phyloP scores from a whole-genome alignment of 2,329 filamentous ascomycete species.

The Epichloe hybrida region DNA sequence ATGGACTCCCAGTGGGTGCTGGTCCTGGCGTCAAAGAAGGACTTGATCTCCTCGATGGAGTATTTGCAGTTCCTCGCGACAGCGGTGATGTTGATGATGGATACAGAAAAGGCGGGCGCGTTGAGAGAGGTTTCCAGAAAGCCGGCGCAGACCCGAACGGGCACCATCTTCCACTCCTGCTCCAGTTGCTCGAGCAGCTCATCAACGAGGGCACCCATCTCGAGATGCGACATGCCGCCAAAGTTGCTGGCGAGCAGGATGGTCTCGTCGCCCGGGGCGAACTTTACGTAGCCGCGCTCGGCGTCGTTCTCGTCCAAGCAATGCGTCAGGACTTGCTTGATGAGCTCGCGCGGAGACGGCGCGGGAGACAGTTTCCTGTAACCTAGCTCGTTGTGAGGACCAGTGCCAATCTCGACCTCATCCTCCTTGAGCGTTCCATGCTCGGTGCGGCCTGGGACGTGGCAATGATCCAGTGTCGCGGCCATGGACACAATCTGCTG shows the following conservation, averaged over 20 bases:
- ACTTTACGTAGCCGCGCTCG: constrained; percentile 35
- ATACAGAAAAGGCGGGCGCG: constrained; percentile 56
- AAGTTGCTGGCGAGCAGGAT: constrained; percentile 46
- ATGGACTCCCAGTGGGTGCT: constrained; percentile 42
- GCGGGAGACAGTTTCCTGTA: constrained; percentile 41
- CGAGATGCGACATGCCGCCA: constrained; percentile 43
- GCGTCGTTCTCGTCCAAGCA: constrained; percentile 44
- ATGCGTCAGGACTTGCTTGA: constrained; percentile 44
- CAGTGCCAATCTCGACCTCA: constrained; percentile 51
- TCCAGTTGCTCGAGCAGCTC: constrained; percentile 38
- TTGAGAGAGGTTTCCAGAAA: constrained; percentile 61
- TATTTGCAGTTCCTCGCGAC: constrained; percentile 31
- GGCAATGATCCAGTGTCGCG: constrained; percentile 46
- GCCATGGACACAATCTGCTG: constrained; percentile 42
- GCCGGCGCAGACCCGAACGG: constrained; percentile 44
- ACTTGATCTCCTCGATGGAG: constrained; percentile 40
- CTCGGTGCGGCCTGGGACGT: constrained; percentile 39
- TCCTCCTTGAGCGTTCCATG: constrained; percentile 33
- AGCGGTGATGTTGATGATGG: constrained; percentile 45
- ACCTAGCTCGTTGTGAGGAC: constrained; percentile 54
- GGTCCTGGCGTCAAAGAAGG: constrained; percentile 50
- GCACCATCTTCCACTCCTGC: constrained; percentile 32
- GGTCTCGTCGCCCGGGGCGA: constrained; percentile 31
- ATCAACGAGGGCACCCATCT: constrained; percentile 40
- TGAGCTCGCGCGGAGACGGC: constrained; percentile 33